phyloP scores from a whole-genome alignment of 345 rosid genomes.

The Camelina sativa region DNA sequence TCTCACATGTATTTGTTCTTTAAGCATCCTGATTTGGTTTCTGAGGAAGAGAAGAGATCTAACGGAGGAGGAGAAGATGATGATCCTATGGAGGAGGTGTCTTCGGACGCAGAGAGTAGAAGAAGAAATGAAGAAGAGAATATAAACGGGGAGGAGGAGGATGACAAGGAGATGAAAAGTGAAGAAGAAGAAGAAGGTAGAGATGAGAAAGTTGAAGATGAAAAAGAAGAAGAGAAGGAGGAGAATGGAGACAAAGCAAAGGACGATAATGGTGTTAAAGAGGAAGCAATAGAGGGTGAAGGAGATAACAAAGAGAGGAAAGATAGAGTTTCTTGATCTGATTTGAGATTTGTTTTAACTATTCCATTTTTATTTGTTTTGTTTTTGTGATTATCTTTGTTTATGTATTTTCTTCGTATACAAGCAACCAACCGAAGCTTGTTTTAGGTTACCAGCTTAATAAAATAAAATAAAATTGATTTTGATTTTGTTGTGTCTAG shows the following conservation, averaged over 20 bases:
- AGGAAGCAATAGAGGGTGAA: slow-evolving; percentile 21
- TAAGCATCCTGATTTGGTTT: slow-evolving; percentile 41
- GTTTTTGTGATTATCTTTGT: slow-evolving; percentile 15
- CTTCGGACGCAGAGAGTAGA: slow-evolving; percentile 30
- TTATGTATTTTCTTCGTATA: slow-evolving; percentile 11
- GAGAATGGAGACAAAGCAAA: slow-evolving; percentile 4
- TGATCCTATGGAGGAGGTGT: slow-evolving; percentile 32
- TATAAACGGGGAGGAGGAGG: slow-evolving; percentile 21
- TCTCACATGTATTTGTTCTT: slow-evolving; percentile 73
- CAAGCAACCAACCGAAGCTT: slow-evolving; percentile 23
- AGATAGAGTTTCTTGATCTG: slow-evolving; percentile 1
- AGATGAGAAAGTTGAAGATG: background rate
- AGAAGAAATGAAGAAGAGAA: slow-evolving; percentile 20
- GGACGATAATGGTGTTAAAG: background rate
- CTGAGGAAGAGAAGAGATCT: slow-evolving; percentile 18
- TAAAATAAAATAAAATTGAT: background rate
- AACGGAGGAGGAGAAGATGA: slow-evolving; percentile 8
- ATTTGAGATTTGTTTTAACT: background rate
- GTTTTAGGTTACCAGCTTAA: background rate
- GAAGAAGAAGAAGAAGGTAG: slow-evolving; percentile 8
- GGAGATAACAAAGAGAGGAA: background rate
- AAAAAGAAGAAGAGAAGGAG: background rate
- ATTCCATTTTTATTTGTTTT: background rate
- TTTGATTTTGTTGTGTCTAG: background rate
- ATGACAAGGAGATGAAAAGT: slow-evolving; percentile 1